Evolutionary conservation across 2,329 filamentous ascomycete species (phyloP), one percentile per base, ranked within the genome.

Genomic region (Alternaria brassicae): DNA sequence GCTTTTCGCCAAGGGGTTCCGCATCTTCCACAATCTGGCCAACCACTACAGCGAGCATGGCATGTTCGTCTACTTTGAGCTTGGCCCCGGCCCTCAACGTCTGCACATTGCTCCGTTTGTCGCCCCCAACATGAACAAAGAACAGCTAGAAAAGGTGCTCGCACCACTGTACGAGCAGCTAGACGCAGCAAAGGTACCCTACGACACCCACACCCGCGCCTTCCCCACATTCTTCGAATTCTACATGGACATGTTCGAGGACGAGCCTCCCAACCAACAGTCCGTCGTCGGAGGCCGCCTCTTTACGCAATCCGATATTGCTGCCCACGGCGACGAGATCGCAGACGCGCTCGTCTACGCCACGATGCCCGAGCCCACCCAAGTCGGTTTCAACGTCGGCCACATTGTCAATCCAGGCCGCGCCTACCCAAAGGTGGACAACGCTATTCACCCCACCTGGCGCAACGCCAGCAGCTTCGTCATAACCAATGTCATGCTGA

Each of bases 61-160:
- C 12, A 74, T 77, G 65, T 77, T 77, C 44, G 74, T 76, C 3
- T 77, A 77, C 65, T 77, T 75, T 42, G 74, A 77, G 44, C 50
- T 69, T 4, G 64, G 66, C 5, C 62, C 62, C 21, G 71, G 71
- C 6, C 71, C 67, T 10, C 63, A 65, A 7, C 70, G 67, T 23
- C 66, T 77, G 1, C 71, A 76, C 42, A 64, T 77, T 37, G 71
- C 72, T 4, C 74, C 74, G 1, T 72, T 77, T 15, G 73, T 76
- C 8, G 73, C 65, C 3, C 74, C 74, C 8, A 73, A 70, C 23
- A 76, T 75, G 72, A 65, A 68, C 42, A 60, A 66, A 44, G 56
- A 62, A 6, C 67, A 75, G 55, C 45, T 76, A 13, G 63, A 71
- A 15, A 41, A 61, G 7, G 69, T 72, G 2, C 34, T 76, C 40